Base-by-base conservation (phyloP, 805 yeast genomes). In the Ascoidea rubescens region DNA sequence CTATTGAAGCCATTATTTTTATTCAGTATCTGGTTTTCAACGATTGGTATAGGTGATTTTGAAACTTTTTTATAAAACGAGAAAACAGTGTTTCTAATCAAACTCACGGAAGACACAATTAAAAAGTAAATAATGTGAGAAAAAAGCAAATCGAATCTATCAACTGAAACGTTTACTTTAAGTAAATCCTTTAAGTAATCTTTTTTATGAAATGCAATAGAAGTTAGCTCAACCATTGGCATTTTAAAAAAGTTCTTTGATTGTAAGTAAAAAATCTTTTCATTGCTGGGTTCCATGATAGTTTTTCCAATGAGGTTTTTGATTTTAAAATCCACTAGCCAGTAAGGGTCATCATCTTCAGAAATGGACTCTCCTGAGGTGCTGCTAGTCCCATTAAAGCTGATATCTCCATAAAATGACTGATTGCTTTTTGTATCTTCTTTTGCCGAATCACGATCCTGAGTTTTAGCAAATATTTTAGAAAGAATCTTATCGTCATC, bases 71-170 rank as follows among this genome's bases (percentile, higher is more conserved):
- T 45, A 49, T 56, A 47, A 53, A 56, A 54, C 53, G 63, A 56
- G 53, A 61, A 56, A 50, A 69, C 44, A 7, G 74, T 71, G 57
- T 73, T 73, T 50, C 70, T 68, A 21, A 78, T 55, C 4, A 78
- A 63, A 56, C 71, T 74, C 6, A 71, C 52, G 1, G 75, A 65
- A 0, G 82, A 75, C 4, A 74, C 59, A 0, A 72, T 59, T 21
- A 76, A 63, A 58, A 77, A 79, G 49, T 72, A 72, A 4, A 72
- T 66, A 54, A 71, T 70, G 14, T 71, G 58, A 2, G 76, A 71
- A 47, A 69, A 64, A 5, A 71, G 58, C 3, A 63, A 55, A 32
- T 67, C 70, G 7, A 66, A 32, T 16, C 59, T 62, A 8, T 62
- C 59, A 12, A 63, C 55, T 17, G 60, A 58, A 51, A 62, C 53